Evolutionary conservation across 371 early-diverging fungal species (phyloP), one percentile per base, ranked within the genome.

Genomic region (Neoconidiobolus thromboides): DNA sequence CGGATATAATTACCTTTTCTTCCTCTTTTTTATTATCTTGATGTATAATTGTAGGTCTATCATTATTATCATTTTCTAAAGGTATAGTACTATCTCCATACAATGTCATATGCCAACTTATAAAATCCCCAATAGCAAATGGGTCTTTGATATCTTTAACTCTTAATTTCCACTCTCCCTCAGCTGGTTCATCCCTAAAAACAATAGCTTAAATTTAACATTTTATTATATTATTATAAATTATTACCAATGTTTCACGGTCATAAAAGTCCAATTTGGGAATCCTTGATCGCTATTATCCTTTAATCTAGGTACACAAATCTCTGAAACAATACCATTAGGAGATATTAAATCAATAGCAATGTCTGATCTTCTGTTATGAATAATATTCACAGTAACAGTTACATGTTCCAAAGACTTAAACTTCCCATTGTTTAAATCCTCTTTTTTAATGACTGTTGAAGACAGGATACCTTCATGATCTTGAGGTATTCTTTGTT

Each of bases 261-360:
- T 80, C 91, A 91, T 93, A 60, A 96, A 89, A n/a, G 87, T 91
- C 98, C 98, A 97, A 62, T 85, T 76, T n/a, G 48, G 12, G 46
- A 91, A 86, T 4, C 98, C 98, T n/a, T 66, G 67, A 2, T 63
- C 58, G 66, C 76, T 75, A 14, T 57, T 64, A 65, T 97, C 98
- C 26, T 61, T 61, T 5, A 64, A 73, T 6, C 98, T 70, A 41
- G 73, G 64, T 0, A 82, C 76, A 0, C 82, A 87, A 52, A 96
- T 67, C 51, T 80, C 66, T 9, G 87, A 85, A 26, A 72, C 72
- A 7, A 86, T 68, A 1, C 74, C 69, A 15, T 71, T 58, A 0
- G 97, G 97, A 43, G 85, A 84, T n/a, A 71, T 74, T 47, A 96
- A 69, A 58, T 73, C 68, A 10, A 93, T 76, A 55, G 76, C 79